A percentile compares a stretch with the other conserved stretches of the same genome.
phyloP scores from a whole-genome alignment of 2,329 filamentous ascomycete genomes.

The Hypoxylon sp. region DNA sequence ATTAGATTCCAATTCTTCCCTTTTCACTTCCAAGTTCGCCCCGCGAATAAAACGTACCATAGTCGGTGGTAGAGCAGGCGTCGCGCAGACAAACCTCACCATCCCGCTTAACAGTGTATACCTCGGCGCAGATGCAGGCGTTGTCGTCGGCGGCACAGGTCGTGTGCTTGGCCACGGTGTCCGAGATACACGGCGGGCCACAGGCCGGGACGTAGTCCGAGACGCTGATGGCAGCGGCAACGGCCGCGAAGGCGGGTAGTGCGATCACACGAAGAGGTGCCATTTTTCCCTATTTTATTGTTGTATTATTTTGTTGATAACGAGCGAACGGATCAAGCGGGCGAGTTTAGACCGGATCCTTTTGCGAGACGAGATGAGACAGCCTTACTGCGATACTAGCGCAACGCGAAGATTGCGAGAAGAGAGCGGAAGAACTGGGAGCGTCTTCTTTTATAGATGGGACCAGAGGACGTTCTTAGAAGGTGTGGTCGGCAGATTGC shows the following conservation, averaged over 20 bases:
- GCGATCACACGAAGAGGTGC: constrained; percentile 47
- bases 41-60: constrained; percentile 43
- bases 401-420: no score
- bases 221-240: constrained; percentile 47
- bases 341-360: constrained; percentile 17
- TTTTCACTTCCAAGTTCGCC: background rate
- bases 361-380: constrained; percentile 14
- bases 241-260: constrained; percentile 44
- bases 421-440: no score
- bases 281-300: constrained; percentile 39
- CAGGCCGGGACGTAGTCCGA: constrained; percentile 47
- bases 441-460: constrained; percentile 36
- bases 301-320: constrained; percentile 19
- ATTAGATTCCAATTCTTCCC: constrained; percentile 4
- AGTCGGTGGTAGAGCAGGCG: constrained; percentile 46
- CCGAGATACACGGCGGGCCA: constrained; percentile 44
- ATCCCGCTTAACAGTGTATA: constrained; percentile 49
- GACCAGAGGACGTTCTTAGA: constrained; percentile 26
- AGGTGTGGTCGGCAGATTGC: constrained; percentile 31
- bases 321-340: constrained; percentile 35
- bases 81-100: constrained; percentile 49
- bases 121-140: constrained; percentile 46
- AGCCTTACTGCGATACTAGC: constrained; percentile 12
- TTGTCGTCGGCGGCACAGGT: constrained; percentile 47
- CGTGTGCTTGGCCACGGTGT: constrained; percentile 45